Base-by-base conservation (phyloP, 768 basidiomycete genomes). In the Rhodotorula toruloides region DNA sequence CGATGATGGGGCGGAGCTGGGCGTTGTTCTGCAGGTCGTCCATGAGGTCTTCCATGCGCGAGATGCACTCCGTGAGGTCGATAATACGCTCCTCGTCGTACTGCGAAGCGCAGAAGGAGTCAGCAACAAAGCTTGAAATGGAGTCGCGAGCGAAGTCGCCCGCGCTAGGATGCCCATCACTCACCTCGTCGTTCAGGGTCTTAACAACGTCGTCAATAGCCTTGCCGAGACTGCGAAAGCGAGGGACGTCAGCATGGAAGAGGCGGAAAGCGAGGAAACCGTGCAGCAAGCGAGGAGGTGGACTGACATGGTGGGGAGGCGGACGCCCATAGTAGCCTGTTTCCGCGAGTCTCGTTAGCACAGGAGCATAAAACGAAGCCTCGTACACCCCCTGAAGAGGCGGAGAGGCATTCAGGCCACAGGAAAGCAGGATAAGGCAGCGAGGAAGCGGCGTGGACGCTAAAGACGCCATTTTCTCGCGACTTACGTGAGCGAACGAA, bases 281-380 rank as follows among this genome's bases (percentile, higher is more conserved):
- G n/a, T n/a, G n/a, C n/a, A n/a, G n/a, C n/a, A n/a, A n/a, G n/a
- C n/a, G n/a, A n/a, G n/a, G n/a, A n/a, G n/a, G n/a, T n/a, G n/a
- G n/a, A n/a, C n/a, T n/a, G n/a, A n/a, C n/a, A 97, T 97, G 46
- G 93, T 94, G 4, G 93, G 93, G 32, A 96, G 84, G 53, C 93
- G 87, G n/a, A 88, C 86, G 67, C 90, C 89, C 92, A 96, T 96
- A 7, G 92, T 94, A 39, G 91, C 93, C 53, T 54, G 37, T n/a
- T n/a, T n/a, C n/a, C n/a, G n/a, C n/a, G n/a, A n/a, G n/a, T n/a
- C n/a, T n/a, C n/a, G n/a, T n/a, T n/a, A n/a, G n/a, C n/a, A n/a
- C n/a, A n/a, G n/a, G n/a, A n/a, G n/a, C n/a, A n/a, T n/a, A n/a
- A n/a, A n/a, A n/a, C n/a, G n/a, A n/a, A n/a, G n/a, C n/a, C n/a